These are phyloP conservation scores for Lophiotrema nucula DNA, from an alignment of 495 filamentous ascomycete genomes.

Conservation along the genomic window DNA sequence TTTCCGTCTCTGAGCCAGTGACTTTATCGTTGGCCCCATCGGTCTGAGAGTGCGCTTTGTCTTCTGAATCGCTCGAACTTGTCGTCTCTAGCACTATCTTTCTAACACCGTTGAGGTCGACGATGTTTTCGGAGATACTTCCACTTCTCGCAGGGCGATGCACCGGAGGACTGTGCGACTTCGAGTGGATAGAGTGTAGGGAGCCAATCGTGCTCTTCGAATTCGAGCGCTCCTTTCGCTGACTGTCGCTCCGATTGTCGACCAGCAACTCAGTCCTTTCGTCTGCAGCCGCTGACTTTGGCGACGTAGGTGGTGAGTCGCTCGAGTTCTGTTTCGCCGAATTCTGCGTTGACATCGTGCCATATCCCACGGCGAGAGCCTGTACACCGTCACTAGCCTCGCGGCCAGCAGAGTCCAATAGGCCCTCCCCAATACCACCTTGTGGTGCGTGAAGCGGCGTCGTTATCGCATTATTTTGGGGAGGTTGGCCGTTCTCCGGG, in stretches of 20 bases:
- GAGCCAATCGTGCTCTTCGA: constrained; percentile 29
- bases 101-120: constrained; percentile 76
- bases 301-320: constrained; percentile 16
- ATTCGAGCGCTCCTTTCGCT: constrained; percentile 1
- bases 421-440: constrained; percentile 54
- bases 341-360: constrained; percentile 45
- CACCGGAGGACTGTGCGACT: constrained; percentile 12
- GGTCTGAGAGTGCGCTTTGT: background rate
- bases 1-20: background rate
- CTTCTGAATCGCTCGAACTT: constrained; percentile 48
- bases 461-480: constrained; percentile 1
- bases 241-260: background rate
- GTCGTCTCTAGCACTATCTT: constrained; percentile 82
- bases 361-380: constrained; percentile 65
- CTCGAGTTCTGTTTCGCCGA: constrained; percentile 7
- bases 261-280: constrained; percentile 13
- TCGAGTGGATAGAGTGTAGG: constrained; percentile 24
- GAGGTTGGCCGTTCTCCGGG: constrained; percentile 11
- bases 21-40: constrained; percentile 4
- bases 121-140: constrained; percentile 83
- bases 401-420: constrained; percentile 51
- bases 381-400: constrained; percentile 69
- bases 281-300: constrained; percentile 9
- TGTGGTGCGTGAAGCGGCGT: constrained; percentile 35
- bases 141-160: constrained; percentile 67